phyloP scores from a whole-genome alignment of 306 rosid species.

The Corylus americana region DNA sequence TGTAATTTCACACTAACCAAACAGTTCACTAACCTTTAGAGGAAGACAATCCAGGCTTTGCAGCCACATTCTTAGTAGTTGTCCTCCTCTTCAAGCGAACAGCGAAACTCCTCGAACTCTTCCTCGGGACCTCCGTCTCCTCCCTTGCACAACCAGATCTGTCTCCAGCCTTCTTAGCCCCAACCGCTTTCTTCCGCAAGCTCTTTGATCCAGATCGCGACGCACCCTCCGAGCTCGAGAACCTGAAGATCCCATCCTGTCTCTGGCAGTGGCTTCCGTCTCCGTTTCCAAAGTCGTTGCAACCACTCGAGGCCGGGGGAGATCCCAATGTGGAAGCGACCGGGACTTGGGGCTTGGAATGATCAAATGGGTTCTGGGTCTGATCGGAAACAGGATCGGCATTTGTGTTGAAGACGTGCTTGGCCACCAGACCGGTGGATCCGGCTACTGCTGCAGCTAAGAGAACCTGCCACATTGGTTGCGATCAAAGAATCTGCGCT shows the following conservation, averaged over 20 bases:
- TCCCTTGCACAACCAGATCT: slow-evolving; percentile 7
- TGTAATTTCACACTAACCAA: slow-evolving; percentile 16
- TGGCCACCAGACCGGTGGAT: slow-evolving; percentile 63
- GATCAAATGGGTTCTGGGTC: slow-evolving; percentile 3
- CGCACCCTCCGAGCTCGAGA: slow-evolving; percentile 38
- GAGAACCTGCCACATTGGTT: slow-evolving; percentile 68
- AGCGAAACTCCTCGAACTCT: slow-evolving; percentile 34
- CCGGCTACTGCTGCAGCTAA: slow-evolving; percentile 66
- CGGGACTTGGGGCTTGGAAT: slow-evolving; percentile 3
- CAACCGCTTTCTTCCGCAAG: slow-evolving; percentile 24
- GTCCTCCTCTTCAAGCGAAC: slow-evolving; percentile 63
- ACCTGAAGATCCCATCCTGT: slow-evolving; percentile 48
- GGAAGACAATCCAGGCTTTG: slow-evolving; percentile 34
- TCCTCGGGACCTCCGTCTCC: slow-evolving; percentile 31
- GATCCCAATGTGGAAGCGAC: slow-evolving; percentile 17
- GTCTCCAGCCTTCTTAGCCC: slow-evolving; percentile 27
- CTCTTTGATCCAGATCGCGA: slow-evolving; percentile 21
- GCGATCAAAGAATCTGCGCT: not conserved
- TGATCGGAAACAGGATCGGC: slow-evolving; percentile 6
- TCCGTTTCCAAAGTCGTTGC: slow-evolving; percentile 7
- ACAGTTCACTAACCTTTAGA: slow-evolving; percentile 45
- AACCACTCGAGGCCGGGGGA: slow-evolving; percentile 11
- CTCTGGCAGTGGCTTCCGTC: slow-evolving; percentile 6
- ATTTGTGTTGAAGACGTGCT: slow-evolving; percentile 33
- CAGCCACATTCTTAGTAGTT: slow-evolving; percentile 32